These are phyloP conservation scores for Cyberlindnera lachancei DNA, from an alignment of 805 yeast genomes.

Conservation along the genomic window DNA sequence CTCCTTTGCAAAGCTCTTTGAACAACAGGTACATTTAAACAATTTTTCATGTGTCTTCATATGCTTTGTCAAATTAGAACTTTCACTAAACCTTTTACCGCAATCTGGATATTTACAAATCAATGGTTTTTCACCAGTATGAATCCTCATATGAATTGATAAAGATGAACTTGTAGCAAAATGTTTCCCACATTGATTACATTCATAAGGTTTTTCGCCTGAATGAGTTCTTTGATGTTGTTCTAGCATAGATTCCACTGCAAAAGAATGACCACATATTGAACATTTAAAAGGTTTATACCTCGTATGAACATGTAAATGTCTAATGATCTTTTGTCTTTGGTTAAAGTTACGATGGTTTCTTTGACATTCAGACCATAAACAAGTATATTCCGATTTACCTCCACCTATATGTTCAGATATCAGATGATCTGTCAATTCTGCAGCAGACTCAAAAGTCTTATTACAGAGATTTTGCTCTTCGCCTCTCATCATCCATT, in stretches of 20 bases:
- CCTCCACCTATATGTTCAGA: slow-evolving; percentile 69
- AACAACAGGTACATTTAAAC: slow-evolving; percentile 44
- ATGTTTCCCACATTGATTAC: slow-evolving; percentile 64
- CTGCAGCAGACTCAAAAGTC: slow-evolving; percentile 45
- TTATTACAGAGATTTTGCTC: slow-evolving; percentile 34
- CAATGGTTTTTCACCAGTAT: slow-evolving; percentile 87
- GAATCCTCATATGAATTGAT: slow-evolving; percentile 77
- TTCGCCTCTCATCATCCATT: slow-evolving; percentile 13
- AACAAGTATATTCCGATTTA: slow-evolving; percentile 58
- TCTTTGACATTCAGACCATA: slow-evolving; percentile 75
- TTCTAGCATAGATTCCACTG: slow-evolving; percentile 66
- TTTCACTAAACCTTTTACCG: slow-evolving; percentile 78
- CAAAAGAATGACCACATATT: slow-evolving; percentile 62
- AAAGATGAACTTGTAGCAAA: slow-evolving; percentile 81
- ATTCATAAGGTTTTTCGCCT: slow-evolving; percentile 81
- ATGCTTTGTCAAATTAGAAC: slow-evolving; percentile 84
- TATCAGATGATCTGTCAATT: slow-evolving; percentile 65
- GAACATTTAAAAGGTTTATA: slow-evolving; percentile 73
- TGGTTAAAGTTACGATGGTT: slow-evolving; percentile 59
- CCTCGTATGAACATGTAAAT: slow-evolving; percentile 81
- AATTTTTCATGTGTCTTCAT: slow-evolving; percentile 64
- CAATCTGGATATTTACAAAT: slow-evolving; percentile 76
- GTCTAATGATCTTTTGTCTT: slow-evolving; percentile 80
- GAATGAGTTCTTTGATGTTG: slow-evolving; percentile 84
- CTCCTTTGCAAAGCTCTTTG: slow-evolving; percentile 42